Evolutionary conservation across 2,329 filamentous ascomycete species (phyloP), one percentile per base, ranked within the genome.

Genomic region (Periconia sp.): DNA sequence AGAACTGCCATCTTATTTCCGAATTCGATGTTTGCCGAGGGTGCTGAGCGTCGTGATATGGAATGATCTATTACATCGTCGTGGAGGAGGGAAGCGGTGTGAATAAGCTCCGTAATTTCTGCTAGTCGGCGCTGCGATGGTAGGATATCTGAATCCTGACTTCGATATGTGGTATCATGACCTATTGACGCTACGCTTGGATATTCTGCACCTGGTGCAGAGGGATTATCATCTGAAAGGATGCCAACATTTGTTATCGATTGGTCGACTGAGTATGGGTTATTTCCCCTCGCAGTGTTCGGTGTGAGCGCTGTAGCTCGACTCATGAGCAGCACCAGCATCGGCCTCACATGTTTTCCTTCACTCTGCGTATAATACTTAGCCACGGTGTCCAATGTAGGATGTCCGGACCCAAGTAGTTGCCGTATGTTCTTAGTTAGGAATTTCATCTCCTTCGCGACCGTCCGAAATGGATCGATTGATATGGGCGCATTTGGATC

Each of bases 1-100:
- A 99, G 74, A 2, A 99, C 92, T 11, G 94, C 92, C 92, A 99
- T 97, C 73, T 99, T 99, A 78, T 99, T 99, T 52, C 94, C 94
- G 62, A 97, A 97, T 62, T 92, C 89, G 49, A 94, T 82, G 69
- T 99, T 99, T 22, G 94, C 94, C 2, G 89, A 95, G 6, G 89
- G 87, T 3, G 85, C 84, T 21, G 89, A 89, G 47, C 94, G 88
- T 41, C 94, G 84, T 9, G 91, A 87, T 29, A 89, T 79, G 1
- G 92, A 95, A 68, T 92, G 88, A 68, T 99, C 94, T 65, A 99
- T 96, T 21, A 99, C 94, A 73, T 99, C 94, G 79, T 99, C 94
- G 73, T 99, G 94, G 11, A 99, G 84, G 13, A 99, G 82, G 2
- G 92, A 97, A 1, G 94, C 92, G 0, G 94, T 97, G 72, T 99